Evolutionary conservation across 768 basidiomycete genomes (phyloP).

Genomic region (Tulasnella sp.): DNA sequence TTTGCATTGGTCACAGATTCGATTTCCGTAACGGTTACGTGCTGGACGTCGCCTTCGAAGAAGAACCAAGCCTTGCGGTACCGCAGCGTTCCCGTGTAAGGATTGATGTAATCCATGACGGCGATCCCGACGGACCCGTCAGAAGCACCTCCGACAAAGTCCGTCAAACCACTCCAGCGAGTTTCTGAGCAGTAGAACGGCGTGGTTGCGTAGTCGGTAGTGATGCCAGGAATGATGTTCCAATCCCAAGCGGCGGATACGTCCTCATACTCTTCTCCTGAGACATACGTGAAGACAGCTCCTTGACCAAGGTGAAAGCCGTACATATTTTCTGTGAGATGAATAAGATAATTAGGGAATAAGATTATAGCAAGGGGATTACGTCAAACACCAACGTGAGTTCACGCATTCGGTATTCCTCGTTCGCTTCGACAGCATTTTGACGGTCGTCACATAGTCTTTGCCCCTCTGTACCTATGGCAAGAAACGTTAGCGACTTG

Average conservation of each 20-base stretch:
- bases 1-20: constrained; percentile 27
- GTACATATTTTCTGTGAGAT: constrained; percentile 36
- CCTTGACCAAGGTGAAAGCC: constrained; percentile 66
- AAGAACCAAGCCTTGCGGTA: constrained; percentile 72
- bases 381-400: neutral
- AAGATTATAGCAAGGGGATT: neutral
- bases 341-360: neutral
- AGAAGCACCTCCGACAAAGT: constrained; percentile 56
- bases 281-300: constrained; percentile 48
- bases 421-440: constrained; percentile 50
- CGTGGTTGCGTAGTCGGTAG: constrained; percentile 50
- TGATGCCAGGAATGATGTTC: constrained; percentile 65
- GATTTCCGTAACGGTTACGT: constrained; percentile 47
- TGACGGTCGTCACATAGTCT: constrained; percentile 50
- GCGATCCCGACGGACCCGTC: constrained; percentile 44
- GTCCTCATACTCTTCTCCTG: constrained; percentile 61
- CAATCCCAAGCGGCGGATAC: constrained; percentile 65
- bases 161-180: constrained; percentile 34
- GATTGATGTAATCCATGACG: constrained; percentile 58
- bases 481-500: neutral
- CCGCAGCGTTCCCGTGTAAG: constrained; percentile 37
- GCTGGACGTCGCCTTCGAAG: constrained; percentile 48
- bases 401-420: constrained; percentile 54
- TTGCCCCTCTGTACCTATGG: constrained; percentile 48
- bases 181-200: constrained; percentile 37